Evolutionary conservation across 2,329 filamentous ascomycete species (phyloP).

Genomic region (Calonectria hongkongensis): DNA sequence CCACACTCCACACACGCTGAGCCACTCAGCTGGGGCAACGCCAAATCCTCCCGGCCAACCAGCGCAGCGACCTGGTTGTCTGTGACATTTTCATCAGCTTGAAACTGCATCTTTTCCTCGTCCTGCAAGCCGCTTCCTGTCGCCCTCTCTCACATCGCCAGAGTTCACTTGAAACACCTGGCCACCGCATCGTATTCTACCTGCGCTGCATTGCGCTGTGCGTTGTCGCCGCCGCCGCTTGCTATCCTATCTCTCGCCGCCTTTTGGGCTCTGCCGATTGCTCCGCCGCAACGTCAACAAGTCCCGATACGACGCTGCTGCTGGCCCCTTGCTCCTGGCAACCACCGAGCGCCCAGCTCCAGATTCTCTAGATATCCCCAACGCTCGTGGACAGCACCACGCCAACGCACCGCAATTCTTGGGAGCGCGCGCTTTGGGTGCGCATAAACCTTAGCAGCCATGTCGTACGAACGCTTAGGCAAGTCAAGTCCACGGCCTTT

Average conservation of each 20-base stretch:
- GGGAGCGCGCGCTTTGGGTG: slow-evolving; percentile 48
- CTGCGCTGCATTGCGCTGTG: not conserved
- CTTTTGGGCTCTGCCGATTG: slow-evolving; percentile 6
- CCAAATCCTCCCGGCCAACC: slow-evolving; percentile 44
- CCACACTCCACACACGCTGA: slow-evolving; percentile 29
- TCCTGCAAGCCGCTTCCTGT: slow-evolving; percentile 35
- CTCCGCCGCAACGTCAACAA: slow-evolving; percentile 39
- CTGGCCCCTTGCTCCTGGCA: slow-evolving; percentile 47
- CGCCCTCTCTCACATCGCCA: slow-evolving; percentile 2
- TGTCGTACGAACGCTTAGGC: slow-evolving; percentile 86
- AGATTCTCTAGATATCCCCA: slow-evolving; percentile 12
- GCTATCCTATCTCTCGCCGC: not conserved
- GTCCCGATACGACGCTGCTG: slow-evolving; percentile 35
- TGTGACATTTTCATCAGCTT: slow-evolving; percentile 54
- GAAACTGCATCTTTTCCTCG: slow-evolving; percentile 43
- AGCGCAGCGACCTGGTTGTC: slow-evolving; percentile 24
- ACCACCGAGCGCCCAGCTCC: slow-evolving; percentile 41
- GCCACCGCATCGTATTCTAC: slow-evolving; percentile 11
- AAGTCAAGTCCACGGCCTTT: slow-evolving; percentile 61
- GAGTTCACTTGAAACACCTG: slow-evolving; percentile 23
- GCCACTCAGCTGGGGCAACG: slow-evolving; percentile 38
- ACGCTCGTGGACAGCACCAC: slow-evolving; percentile 12
- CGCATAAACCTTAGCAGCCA: slow-evolving; percentile 62
- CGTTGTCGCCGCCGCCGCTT: not conserved
- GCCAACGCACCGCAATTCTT: slow-evolving; percentile 38